phyloP scores from a whole-genome alignment of 2,329 filamentous ascomycete species.

The Penicillium sp. region DNA sequence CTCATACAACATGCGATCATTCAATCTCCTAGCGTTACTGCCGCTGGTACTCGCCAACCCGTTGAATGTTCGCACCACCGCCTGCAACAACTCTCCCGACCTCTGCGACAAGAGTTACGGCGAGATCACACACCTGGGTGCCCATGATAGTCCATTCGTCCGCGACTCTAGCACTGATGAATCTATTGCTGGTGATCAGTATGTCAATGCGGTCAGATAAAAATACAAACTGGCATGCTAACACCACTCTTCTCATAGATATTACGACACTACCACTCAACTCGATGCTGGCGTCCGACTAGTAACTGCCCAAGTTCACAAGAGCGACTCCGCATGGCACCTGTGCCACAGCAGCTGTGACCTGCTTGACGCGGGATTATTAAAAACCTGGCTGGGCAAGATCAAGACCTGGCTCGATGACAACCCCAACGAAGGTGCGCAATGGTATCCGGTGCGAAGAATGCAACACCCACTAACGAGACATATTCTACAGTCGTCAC shows the following conservation, averaged over 20 bases:
- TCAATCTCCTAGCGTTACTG: slow-evolving; percentile 31
- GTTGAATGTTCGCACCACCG: slow-evolving; percentile 39
- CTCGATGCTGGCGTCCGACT: slow-evolving; percentile 70
- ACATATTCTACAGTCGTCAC: slow-evolving; percentile 59
- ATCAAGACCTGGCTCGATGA: slow-evolving; percentile 69
- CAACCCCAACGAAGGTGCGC: slow-evolving; percentile 63
- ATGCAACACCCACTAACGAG: slow-evolving; percentile 1
- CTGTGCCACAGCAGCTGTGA: slow-evolving; percentile 70
- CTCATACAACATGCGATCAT: slow-evolving; percentile 27
- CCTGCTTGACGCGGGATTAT: slow-evolving; percentile 67
- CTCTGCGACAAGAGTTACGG: slow-evolving; percentile 72
- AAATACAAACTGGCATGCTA: neutral
- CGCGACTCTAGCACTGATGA: slow-evolving; percentile 62
- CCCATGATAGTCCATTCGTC: slow-evolving; percentile 72
- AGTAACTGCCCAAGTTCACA: slow-evolving; percentile 71
- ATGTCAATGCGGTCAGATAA: slow-evolving; percentile 22
- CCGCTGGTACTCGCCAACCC: slow-evolving; percentile 29
- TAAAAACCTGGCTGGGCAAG: slow-evolving; percentile 62
- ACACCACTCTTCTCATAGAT: slow-evolving; percentile 23
- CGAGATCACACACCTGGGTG: slow-evolving; percentile 75
- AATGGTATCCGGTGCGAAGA: too few relatives aligned
- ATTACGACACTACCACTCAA: slow-evolving; percentile 68
- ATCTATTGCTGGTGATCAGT: slow-evolving; percentile 70
- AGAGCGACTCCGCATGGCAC: slow-evolving; percentile 57
- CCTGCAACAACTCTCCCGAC: slow-evolving; percentile 79